Base-by-base conservation (phyloP, 2,329 filamentous ascomycete genomes). In the Xylaria sp. region DNA sequence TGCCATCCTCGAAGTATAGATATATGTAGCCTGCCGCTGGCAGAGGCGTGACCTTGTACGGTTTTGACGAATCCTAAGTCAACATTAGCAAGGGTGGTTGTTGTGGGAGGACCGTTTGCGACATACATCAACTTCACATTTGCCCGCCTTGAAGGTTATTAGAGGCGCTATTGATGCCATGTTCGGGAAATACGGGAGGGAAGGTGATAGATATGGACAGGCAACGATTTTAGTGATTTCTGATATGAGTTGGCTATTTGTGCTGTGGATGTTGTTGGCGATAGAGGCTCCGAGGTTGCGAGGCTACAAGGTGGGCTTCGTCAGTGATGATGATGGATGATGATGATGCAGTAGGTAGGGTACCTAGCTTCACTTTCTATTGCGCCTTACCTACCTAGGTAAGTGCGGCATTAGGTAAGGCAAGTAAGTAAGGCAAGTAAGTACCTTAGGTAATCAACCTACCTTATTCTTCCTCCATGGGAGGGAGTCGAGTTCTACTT, bases 121-220 rank as follows among this genome's bases (percentile, higher is more conserved):
- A 85, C 91, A 78, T 83, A 97, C 94, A 79, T 94, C 90, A 69
- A 95, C 80, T 61, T 96, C 90, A 83, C 95, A 98, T 80, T 88
- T 89, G 81, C 95, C 95, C 72, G 95, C 95, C 86, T 97, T 98
- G 88, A 98, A 98, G 17, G 94, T 97, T 79, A 98, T 94, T 78
- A 97, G 88, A 36, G 95, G 94, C 74, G 86, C 81, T 81, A 93
- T 90, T 71, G 94, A 70, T 55, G 66, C 93, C 94, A 97, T 98
- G 72, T 69, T 84, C 64, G 47, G 36, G 4, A 61, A 50, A n/a
- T 56, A 36, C 34, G 7, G 11, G 34, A 36, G 3, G 17, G 12
- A 32, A 39, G 21, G 9, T 58, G 21, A 30, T 21, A 47, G n/a
- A 45, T 12, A 30, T 1, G 8, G n/a, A 56, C 12, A 27, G 30